Base-by-base conservation (phyloP, 2,329 filamentous ascomycete genomes). In the Stagonosporopsis cucurbitacearum region DNA sequence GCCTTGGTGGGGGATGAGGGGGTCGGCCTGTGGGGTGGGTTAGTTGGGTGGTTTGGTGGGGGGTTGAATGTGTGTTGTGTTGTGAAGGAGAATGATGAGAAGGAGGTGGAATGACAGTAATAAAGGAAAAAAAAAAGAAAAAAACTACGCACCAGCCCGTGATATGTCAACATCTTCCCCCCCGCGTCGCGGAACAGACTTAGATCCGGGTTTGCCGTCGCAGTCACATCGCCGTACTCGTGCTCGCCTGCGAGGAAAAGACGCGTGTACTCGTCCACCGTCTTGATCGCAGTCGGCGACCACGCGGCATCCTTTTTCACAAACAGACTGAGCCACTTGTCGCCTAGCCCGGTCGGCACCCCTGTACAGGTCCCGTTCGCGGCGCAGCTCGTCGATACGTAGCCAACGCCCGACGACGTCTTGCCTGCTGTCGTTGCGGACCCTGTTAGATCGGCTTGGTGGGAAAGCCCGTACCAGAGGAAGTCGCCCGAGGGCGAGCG, bases 281-380 rank as follows among this genome's bases (percentile, higher is more conserved):
- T 54, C 3, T 12, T 51, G 40, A 58, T 66, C 12, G 59, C 17
- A 1, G 20, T 50, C 19, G 46, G 59, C 8, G 59, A n/a, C 53
- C 36, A 46, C 2, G 41, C 17, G 4, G 52, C 59, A 26, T 67
- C 54, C 13, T 43, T 51, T 20, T 57, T 54, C 6, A 67, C 20
- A 19, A 59, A 65, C 26, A 59, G 42, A n/a, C 42, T 54, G 1
- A 65, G 37, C 59, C 59, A 67, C 4, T 43, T 51, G 23, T 58
- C 47, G 1, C 57, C 46, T 2, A 65, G 23, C 7, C 26, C 19
- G 20, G 57, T 55, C 1, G 63, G 61, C 9, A 48, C 37, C 2
- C 59, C 61, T 6, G 42, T 40, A 19, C 64, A 62, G 17, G 57
- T 52, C 0, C 54, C 44, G 13, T 64, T 58, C 11, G 45, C 15